A percentile compares a stretch with the other conserved stretches of the same genome.
Conservation (phyloP, 2,329 filamentous ascomycete species). For the Aspergillus eucalypticola region DNA sequence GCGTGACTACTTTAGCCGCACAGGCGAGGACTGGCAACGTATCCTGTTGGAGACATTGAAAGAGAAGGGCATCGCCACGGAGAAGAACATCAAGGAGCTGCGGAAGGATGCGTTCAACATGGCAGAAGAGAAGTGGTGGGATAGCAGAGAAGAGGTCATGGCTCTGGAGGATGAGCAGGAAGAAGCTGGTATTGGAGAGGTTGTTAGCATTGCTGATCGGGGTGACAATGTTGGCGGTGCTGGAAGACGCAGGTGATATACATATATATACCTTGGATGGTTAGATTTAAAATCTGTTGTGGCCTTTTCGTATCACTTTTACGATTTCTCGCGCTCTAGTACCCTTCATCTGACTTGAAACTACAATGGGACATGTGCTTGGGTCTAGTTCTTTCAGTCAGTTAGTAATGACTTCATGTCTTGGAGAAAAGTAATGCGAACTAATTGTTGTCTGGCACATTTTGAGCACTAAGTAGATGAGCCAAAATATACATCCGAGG, state of each 20-base stretch:
- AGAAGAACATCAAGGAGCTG: constrained; percentile 81
- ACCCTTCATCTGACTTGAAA: too few species aligned
- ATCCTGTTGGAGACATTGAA: constrained; percentile 74
- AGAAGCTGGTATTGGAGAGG: constrained; percentile 89
- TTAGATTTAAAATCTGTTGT: neutral
- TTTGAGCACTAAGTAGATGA: too few species aligned
- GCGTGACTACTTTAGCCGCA: constrained; percentile 88
- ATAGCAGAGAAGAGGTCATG: constrained; percentile 89
- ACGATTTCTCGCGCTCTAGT: too few species aligned
- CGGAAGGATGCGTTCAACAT: constrained; percentile 86
- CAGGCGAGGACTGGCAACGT: constrained; percentile 87
- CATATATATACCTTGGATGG: neutral
- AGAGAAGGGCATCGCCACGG: constrained; percentile 58
- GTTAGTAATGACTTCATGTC: too few species aligned
- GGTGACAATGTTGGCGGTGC: constrained; percentile 54
- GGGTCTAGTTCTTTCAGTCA: too few species aligned
- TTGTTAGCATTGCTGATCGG: constrained; percentile 80
- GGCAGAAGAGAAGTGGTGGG: constrained; percentile 98
- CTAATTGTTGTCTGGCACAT: too few species aligned
- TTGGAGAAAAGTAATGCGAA: too few species aligned
- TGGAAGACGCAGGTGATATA: constrained; percentile 45
- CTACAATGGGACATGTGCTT: too few species aligned
- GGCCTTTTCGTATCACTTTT: too few species aligned
- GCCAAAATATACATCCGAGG: too few species aligned
- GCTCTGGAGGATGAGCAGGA: constrained; percentile 94